Evolutionary conservation across 2,329 filamentous ascomycete species (phyloP).

Genomic region (Exophiala alcalophila): DNA sequence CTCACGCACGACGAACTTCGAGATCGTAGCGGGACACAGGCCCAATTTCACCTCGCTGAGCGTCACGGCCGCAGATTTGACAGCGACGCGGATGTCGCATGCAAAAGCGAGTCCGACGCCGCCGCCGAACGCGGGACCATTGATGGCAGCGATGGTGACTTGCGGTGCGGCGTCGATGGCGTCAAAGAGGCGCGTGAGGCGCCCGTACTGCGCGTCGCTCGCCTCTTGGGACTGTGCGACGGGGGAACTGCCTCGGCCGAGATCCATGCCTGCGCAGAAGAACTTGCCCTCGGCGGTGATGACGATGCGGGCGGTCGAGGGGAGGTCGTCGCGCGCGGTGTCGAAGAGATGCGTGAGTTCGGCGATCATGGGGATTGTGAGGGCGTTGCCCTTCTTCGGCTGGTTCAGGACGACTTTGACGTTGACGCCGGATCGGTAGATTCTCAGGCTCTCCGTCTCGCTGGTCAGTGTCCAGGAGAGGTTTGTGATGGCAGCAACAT

Average conservation of each 20-base stretch:
- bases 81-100: conserved; percentile 40
- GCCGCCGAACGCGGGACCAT: conserved; percentile 45
- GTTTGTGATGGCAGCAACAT: not conserved
- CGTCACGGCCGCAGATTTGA: conserved; percentile 28
- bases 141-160: conserved; percentile 42
- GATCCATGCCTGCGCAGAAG: conserved; percentile 29
- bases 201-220: conserved; percentile 25
- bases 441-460: conserved; percentile 30
- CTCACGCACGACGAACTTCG: conserved; percentile 41
- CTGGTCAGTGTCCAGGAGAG: conserved; percentile 27
- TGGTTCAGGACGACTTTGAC: conserved; percentile 34
- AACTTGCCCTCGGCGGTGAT: conserved; percentile 22
- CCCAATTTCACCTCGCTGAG: conserved; percentile 44
- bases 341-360: conserved; percentile 35
- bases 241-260: conserved; percentile 29
- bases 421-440: conserved; percentile 34
- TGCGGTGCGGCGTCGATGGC: conserved; percentile 42
- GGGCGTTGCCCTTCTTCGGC: conserved; percentile 41
- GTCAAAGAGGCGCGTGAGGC: conserved; percentile 34
- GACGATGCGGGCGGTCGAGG: conserved; percentile 34
- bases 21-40: conserved; percentile 41
- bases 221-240: conserved; percentile 25
- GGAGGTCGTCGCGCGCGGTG: conserved; percentile 27
- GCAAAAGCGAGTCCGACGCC: conserved; percentile 46
- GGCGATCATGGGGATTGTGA: conserved; percentile 40